Conservation (phyloP, 495 filamentous ascomycete genomes). For the Clohesyomyces aquaticus region DNA sequence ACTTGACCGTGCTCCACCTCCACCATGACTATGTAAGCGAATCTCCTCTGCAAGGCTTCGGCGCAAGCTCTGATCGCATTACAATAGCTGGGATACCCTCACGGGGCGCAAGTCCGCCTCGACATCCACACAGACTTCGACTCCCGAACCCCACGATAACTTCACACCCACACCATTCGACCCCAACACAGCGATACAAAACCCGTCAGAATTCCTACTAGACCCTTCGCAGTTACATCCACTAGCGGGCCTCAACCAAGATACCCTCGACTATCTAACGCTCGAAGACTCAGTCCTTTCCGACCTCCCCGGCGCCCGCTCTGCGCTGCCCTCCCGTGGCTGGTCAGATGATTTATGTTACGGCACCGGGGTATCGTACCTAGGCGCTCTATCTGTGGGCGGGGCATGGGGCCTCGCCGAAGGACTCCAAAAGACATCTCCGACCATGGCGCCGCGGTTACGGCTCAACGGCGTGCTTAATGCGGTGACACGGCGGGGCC, state of each 20-base stretch:
- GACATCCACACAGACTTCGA: constrained; percentile 52
- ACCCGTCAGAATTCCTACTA: constrained; percentile 82
- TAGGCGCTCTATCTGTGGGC: constrained; percentile 80
- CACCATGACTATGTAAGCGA: constrained; percentile 35
- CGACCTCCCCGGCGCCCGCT: constrained; percentile 80
- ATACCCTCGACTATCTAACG: constrained; percentile 87
- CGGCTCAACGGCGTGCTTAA: constrained; percentile 92
- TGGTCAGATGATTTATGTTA: constrained; percentile 99
- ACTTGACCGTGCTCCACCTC: neutral
- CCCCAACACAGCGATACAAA: constrained; percentile 65
- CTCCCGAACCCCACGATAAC: constrained; percentile 46
- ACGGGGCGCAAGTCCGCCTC: constrained; percentile 70
- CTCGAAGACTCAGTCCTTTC: constrained; percentile 92
- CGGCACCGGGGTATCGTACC: constrained; percentile 91
- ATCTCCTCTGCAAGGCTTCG: neutral
- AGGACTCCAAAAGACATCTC: constrained; percentile 73
- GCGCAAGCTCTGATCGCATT: neutral
- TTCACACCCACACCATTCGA: constrained; percentile 66
- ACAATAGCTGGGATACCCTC: constrained; percentile 72
- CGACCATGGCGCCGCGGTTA: constrained; percentile 80
- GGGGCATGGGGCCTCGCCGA: constrained; percentile 91
- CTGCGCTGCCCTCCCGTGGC: constrained; percentile 87
- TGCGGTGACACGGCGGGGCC: constrained; percentile 85
- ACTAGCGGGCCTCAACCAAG: constrained; percentile 89
- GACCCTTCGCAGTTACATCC: constrained; percentile 90